Conservation (phyloP, 805 yeast genomes). For the Schwanniomyces polymorphus region DNA sequence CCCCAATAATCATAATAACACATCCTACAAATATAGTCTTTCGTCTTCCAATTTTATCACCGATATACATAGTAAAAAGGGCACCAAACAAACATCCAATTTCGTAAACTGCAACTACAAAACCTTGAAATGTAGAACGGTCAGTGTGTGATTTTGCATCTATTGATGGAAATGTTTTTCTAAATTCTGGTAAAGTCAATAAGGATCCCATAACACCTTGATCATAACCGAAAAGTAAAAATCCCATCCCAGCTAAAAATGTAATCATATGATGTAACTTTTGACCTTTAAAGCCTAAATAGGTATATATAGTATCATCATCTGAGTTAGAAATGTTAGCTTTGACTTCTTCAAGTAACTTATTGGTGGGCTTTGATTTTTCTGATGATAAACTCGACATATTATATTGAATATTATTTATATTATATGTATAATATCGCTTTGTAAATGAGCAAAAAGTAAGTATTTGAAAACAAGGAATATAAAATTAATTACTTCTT, state of each 20-base stretch:
- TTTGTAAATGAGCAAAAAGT: background rate
- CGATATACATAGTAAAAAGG: conserved; percentile 56
- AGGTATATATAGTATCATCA: background rate
- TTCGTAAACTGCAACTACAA: conserved; percentile 61
- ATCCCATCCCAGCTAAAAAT: conserved; percentile 43
- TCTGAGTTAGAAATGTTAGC: background rate
- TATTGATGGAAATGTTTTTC: conserved; percentile 35
- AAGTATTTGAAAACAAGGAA: no score
- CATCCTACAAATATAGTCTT: conserved; percentile 60
- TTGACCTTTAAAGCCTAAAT: conserved; percentile 6
- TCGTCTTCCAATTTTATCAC: conserved; percentile 68
- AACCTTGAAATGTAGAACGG: conserved; percentile 55
- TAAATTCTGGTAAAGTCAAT: conserved; percentile 48
- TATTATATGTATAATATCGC: background rate
- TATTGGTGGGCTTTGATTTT: background rate
- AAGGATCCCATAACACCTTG: conserved; percentile 77
- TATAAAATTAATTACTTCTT: no score
- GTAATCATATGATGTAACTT: conserved; percentile 9
- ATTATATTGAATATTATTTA: background rate
- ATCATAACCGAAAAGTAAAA: conserved; percentile 72
- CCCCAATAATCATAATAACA: conserved; percentile 59
- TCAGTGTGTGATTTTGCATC: conserved; percentile 11
- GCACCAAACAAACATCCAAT: conserved; percentile 78
- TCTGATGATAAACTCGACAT: background rate
- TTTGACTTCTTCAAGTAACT: background rate